Percentiles rank a stretch among this genome's conserved stretches.
Conservation (phyloP, 2,329 filamentous ascomycete species). For the Cercospora citrullina region DNA sequence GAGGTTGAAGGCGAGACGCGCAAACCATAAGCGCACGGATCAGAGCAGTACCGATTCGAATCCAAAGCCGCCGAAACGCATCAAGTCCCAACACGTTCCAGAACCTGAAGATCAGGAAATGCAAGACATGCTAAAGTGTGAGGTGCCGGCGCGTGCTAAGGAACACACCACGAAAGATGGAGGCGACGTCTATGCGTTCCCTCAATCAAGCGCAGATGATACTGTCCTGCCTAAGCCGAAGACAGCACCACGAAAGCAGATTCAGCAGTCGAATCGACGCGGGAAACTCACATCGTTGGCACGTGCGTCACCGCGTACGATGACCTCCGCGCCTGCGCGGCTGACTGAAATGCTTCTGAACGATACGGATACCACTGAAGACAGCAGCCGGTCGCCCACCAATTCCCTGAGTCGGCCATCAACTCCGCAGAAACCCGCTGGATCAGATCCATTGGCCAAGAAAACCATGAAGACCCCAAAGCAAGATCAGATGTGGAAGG, state of each 20-base stretch:
- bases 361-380: constrained; percentile 28
- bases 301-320: constrained; percentile 27
- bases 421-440: constrained; percentile 25
- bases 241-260: neutral
- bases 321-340: constrained; percentile 35
- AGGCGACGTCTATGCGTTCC: constrained; percentile 30
- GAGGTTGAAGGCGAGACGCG: constrained; percentile 25
- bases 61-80: constrained; percentile 23
- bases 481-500: constrained; percentile 37
- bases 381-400: constrained; percentile 25
- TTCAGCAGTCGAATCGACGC: constrained; percentile 11
- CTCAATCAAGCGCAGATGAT: constrained; percentile 23
- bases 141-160: neutral
- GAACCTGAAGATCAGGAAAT: constrained; percentile 19
- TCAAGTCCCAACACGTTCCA: constrained; percentile 2
- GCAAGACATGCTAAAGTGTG: constrained; percentile 12
- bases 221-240: neutral
- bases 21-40: constrained; percentile 14
- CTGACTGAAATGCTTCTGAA: constrained; percentile 34
- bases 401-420: constrained; percentile 21
- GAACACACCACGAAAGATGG: neutral
- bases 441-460: constrained; percentile 17
- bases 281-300: constrained; percentile 21
- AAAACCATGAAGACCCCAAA: constrained; percentile 34
- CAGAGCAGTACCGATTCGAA: constrained; percentile 10